Evolutionary conservation across 139 green algal genomes (phyloP).

Genomic region (Coccomyxa sp.): DNA sequence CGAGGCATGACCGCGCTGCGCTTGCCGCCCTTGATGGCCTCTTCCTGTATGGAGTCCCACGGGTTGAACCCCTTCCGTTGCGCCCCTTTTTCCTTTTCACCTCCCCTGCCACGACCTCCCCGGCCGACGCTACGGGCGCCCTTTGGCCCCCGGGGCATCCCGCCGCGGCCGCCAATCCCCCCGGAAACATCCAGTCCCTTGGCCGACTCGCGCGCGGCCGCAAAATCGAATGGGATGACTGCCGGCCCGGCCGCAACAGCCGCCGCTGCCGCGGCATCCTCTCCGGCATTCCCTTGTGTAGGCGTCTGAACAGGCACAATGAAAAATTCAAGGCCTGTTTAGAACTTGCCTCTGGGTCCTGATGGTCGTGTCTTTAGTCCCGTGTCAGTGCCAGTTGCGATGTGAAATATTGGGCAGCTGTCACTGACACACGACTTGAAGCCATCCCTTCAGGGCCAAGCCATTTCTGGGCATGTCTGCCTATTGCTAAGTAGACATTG

Average conservation of each 20-base stretch:
- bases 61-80: constrained; percentile 25
- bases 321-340: no score
- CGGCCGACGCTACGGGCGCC: constrained; percentile 1
- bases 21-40: constrained; percentile 35
- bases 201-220: neutral
- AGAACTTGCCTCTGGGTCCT: no score
- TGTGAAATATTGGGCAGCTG: neutral
- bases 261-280: neutral
- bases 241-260: neutral
- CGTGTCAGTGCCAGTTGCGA: neutral
- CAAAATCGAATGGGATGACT: neutral
- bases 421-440: no score
- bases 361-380: no score
- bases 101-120: neutral
- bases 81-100: neutral
- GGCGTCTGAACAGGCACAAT: neutral
- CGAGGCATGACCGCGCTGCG: constrained; percentile 22
- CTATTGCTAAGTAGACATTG: no score
- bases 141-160: neutral
- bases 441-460: no score
- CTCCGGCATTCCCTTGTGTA: no score
- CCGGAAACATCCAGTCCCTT: neutral
- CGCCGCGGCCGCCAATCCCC: neutral
- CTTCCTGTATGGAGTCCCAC: constrained; percentile 11
- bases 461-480: no score